Evolutionary conservation across 1,284 basidiomycete genomes (phyloP).

Genomic region (Ganoderma leucocontextum): DNA sequence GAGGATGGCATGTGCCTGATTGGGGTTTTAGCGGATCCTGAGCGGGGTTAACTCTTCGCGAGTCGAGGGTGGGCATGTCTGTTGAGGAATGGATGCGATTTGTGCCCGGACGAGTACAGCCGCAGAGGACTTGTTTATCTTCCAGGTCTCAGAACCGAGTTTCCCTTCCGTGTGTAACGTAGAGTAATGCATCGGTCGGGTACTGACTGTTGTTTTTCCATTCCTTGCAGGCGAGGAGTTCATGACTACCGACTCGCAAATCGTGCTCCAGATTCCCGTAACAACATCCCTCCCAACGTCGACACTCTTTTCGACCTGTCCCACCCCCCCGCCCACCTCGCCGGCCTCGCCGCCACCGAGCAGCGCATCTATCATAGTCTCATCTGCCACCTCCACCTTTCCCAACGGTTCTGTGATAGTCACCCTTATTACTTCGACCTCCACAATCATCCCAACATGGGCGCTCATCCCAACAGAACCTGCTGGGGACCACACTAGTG

Average conservation of each 20-base stretch:
- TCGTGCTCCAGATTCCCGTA: slow-evolving; percentile 30
- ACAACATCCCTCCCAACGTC: slow-evolving; percentile 31
- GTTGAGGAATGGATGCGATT: not conserved
- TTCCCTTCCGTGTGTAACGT: not conserved
- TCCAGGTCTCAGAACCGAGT: not conserved
- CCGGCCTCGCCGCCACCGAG: not conserved
- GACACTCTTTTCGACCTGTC: slow-evolving; percentile 38
- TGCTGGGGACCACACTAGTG: slow-evolving; percentile 12
- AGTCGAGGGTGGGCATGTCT: not conserved
- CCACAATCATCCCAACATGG: slow-evolving; percentile 29
- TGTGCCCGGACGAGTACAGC: no score
- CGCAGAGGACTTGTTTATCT: not conserved
- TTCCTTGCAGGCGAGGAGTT: slow-evolving; percentile 29
- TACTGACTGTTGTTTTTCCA: not conserved
- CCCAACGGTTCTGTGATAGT: slow-evolving; percentile 33
- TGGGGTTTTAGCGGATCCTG: not conserved
- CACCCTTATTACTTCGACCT: slow-evolving; percentile 28
- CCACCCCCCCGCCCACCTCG: slow-evolving; percentile 12
- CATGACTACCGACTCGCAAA: slow-evolving; percentile 33
- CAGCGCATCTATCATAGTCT: slow-evolving; percentile 9
- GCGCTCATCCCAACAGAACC: slow-evolving; percentile 9
- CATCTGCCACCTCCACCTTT: slow-evolving; percentile 29
- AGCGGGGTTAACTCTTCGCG: not conserved
- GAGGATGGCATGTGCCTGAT: not conserved
- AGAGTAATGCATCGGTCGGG: not conserved